Conservation (phyloP, 305 asterid genomes). For the Plantago lanceolata region DNA sequence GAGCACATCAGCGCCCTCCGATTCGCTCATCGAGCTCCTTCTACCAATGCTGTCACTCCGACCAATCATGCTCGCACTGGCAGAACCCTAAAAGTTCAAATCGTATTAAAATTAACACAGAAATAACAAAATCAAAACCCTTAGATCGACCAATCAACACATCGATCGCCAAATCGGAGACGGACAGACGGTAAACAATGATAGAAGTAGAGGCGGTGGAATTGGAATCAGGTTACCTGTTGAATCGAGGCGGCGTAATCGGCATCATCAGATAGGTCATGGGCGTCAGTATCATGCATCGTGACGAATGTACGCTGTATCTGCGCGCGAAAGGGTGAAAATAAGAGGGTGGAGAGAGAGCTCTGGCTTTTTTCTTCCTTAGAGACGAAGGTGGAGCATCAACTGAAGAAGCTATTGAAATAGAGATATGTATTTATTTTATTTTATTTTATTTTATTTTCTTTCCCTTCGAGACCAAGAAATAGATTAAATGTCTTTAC, state of each 20-base stretch:
- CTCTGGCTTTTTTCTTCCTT: slow-evolving; percentile 1
- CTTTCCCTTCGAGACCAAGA: no score
- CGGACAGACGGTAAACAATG: background rate
- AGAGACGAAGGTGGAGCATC: background rate
- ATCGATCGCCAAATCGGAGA: slow-evolving; percentile 21
- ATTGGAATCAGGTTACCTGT: slow-evolving; percentile 44
- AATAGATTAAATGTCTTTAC: no score
- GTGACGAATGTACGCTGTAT: slow-evolving; percentile 8
- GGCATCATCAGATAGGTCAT: slow-evolving; percentile 82
- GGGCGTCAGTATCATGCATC: slow-evolving; percentile 69
- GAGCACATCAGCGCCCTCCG: slow-evolving; percentile 69
- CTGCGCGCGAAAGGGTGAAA: background rate
- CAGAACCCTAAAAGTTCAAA: slow-evolving; percentile 39
- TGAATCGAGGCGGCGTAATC: slow-evolving; percentile 88
- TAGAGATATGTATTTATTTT: no score
- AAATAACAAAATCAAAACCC: slow-evolving; percentile 2
- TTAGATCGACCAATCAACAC: background rate
- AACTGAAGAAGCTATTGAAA: no score
- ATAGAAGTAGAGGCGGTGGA: slow-evolving; percentile 6
- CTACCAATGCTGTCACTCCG: slow-evolving; percentile 49
- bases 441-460: no score
- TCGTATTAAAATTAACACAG: slow-evolving; percentile 6
- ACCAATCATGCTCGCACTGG: slow-evolving; percentile 39
- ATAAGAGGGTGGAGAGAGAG: background rate
- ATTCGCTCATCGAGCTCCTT: slow-evolving; percentile 54